These are phyloP conservation scores for Drechslera avenae DNA, from an alignment of 2,329 filamentous ascomycete genomes.

Conservation along the genomic window DNA sequence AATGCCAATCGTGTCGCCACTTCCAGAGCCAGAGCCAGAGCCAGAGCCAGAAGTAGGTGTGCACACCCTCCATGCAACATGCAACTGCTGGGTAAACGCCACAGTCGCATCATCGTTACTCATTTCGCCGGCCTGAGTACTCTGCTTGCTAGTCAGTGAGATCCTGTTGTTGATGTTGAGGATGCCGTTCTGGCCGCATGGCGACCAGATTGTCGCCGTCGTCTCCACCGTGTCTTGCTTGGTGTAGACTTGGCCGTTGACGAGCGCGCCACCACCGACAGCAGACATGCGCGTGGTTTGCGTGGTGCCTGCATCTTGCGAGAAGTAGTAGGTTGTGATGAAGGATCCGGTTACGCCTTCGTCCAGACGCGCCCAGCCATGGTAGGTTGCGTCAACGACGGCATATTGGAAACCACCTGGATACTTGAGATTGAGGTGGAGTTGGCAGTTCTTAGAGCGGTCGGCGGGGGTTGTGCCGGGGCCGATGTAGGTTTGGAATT, in stretches of 20 bases:
- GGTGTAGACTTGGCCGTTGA: conserved; percentile 50
- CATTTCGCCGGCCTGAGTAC: conserved; percentile 34
- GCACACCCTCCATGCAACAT: conserved; percentile 41
- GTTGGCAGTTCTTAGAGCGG: conserved; percentile 46
- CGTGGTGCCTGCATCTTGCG: conserved; percentile 40
- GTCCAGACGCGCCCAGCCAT: conserved; percentile 45
- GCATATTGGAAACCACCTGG: conserved; percentile 48
- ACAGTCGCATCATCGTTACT: conserved; percentile 45
- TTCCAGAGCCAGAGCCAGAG: neutral
- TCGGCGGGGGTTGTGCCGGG: conserved; percentile 34
- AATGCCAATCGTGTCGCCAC: conserved; percentile 33
- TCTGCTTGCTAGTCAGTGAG: conserved; percentile 29
- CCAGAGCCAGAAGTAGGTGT: conserved; percentile 3
- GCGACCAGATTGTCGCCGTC: conserved; percentile 42
- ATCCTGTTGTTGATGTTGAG: conserved; percentile 45
- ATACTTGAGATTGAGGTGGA: conserved; percentile 45
- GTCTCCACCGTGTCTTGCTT: conserved; percentile 51
- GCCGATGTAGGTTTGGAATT: conserved; percentile 45
- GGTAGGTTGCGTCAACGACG: conserved; percentile 45
- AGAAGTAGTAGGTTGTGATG: conserved; percentile 47
- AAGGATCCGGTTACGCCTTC: conserved; percentile 42
- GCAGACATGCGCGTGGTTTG: conserved; percentile 33
- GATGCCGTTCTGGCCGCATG: conserved; percentile 40
- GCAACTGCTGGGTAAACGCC: conserved; percentile 44
- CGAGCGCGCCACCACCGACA: conserved; percentile 48